These are phyloP conservation scores for Pseudopyricularia cyperi DNA, from an alignment of 2,329 filamentous ascomycete species.

Conservation along the genomic window DNA sequence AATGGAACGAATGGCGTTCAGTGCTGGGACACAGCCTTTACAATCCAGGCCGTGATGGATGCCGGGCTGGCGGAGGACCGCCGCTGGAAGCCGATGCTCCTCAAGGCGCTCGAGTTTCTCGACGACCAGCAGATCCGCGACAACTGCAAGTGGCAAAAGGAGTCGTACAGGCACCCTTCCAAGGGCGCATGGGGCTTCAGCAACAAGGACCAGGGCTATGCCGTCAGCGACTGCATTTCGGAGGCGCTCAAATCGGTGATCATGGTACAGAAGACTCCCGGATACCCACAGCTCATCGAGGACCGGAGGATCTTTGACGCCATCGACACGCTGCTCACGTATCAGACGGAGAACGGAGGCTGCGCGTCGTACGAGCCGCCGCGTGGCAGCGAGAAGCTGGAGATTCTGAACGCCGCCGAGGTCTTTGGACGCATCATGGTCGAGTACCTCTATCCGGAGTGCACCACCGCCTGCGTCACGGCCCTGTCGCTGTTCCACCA, in stretches of 20 bases:
- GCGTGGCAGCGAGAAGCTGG: conserved; percentile 64
- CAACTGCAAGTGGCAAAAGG: conserved; percentile 61
- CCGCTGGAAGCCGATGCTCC: conserved; percentile 72
- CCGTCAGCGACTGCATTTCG: conserved; percentile 86
- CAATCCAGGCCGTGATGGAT: conserved; percentile 70
- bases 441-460: conserved; percentile 96
- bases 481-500: conserved; percentile 71
- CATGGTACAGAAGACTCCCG: conserved; percentile 61
- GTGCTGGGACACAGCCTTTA: conserved; percentile 88
- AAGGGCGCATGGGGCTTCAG: conserved; percentile 97
- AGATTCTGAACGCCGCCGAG: conserved; percentile 86
- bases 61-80: conserved; percentile 65
- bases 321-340: conserved; percentile 78
- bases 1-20: conserved; percentile 99
- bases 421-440: conserved; percentile 98
- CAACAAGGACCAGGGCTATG: conserved; percentile 84
- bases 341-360: conserved; percentile 78
- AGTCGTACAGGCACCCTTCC: conserved; percentile 77
- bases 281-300: conserved; percentile 61
- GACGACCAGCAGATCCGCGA: conserved; percentile 86
- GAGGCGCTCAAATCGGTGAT: conserved; percentile 83
- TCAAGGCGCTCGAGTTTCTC: conserved; percentile 70
- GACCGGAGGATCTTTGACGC: conserved; percentile 74
- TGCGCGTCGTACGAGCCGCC: conserved; percentile 84
- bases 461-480: conserved; percentile 88